These are phyloP conservation scores for Raffaelea albimanens DNA, from an alignment of 2,329 filamentous ascomycete species.

Conservation along the genomic window DNA sequence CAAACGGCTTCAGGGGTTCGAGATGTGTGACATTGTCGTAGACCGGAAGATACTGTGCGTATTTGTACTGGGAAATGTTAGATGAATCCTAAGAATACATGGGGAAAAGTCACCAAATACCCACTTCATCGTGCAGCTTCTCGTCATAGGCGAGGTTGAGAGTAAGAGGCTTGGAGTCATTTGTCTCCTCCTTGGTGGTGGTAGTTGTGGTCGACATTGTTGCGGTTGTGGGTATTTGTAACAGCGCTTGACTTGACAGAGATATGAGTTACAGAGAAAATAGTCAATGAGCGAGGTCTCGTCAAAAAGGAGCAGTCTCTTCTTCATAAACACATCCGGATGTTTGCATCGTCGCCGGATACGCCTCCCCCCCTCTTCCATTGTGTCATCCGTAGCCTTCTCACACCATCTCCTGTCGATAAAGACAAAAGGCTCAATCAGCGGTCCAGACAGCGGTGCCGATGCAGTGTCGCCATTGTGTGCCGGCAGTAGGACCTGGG, in stretches of 20 bases:
- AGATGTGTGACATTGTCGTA: conserved; percentile 21
- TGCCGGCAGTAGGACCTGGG: too few species aligned
- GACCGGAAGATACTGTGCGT: conserved; percentile 22
- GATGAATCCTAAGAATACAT: neutral
- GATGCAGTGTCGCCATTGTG: too few species aligned
- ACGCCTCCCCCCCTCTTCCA: neutral
- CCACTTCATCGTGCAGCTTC: conserved; percentile 15
- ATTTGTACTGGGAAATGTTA: conserved; percentile 17
- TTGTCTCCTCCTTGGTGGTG: conserved; percentile 9
- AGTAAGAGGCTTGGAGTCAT: conserved; percentile 8
- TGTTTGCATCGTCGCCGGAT: neutral
- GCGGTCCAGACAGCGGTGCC: too few species aligned
- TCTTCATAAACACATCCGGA: neutral
- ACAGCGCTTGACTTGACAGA: too few species aligned
- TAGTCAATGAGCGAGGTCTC: neutral
- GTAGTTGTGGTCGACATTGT: neutral
- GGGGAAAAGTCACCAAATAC: conserved; percentile 1
- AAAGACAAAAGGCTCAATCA: too few species aligned
- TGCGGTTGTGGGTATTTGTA: neutral
- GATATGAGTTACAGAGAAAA: too few species aligned
- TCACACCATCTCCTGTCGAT: conserved; percentile 5
- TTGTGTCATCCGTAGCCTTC: conserved; percentile 5
- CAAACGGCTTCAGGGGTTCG: conserved; percentile 20
- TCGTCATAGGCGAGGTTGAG: conserved; percentile 15
- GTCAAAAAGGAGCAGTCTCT: neutral